Conservation (phyloP, 1,284 basidiomycete species). For the Earliella scabrosa region DNA sequence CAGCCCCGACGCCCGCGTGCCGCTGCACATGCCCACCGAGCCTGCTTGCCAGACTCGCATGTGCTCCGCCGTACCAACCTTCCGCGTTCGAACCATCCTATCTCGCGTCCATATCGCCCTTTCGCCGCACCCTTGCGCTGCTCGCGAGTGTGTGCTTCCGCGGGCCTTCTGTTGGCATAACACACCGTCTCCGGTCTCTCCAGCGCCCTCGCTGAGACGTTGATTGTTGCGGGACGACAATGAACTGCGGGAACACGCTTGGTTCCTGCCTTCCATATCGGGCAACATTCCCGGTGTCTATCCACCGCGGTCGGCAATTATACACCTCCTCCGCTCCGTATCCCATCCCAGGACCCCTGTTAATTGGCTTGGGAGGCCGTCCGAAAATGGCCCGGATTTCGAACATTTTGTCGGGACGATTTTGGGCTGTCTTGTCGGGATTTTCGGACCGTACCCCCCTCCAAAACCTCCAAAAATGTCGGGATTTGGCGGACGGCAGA, state of each 20-base stretch:
- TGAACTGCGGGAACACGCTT: constrained; percentile 10
- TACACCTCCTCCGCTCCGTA: constrained; percentile 10
- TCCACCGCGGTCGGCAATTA: constrained; percentile 19
- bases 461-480: no score
- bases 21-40: constrained; percentile 4
- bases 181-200: no score
- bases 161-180: no score
- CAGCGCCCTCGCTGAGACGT: no score
- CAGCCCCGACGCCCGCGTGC: not conserved
- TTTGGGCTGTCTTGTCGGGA: not conserved
- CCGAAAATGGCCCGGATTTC: no score
- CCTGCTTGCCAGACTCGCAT: constrained; percentile 11
- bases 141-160: no score
- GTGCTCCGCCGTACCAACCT: constrained; percentile 1
- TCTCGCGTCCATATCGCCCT: constrained; percentile 9
- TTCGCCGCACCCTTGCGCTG: not conserved
- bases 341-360: not conserved
- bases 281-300: constrained; percentile 3
- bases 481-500: no score
- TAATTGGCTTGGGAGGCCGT: no score
- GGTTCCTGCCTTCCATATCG: constrained; percentile 16
- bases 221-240: constrained; percentile 10
- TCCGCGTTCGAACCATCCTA: constrained; percentile 2
- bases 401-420: not conserved
- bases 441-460: not conserved